Conservation (phyloP, 148 eudicot species). For the Mesembryanthemum crystallinum region DNA sequence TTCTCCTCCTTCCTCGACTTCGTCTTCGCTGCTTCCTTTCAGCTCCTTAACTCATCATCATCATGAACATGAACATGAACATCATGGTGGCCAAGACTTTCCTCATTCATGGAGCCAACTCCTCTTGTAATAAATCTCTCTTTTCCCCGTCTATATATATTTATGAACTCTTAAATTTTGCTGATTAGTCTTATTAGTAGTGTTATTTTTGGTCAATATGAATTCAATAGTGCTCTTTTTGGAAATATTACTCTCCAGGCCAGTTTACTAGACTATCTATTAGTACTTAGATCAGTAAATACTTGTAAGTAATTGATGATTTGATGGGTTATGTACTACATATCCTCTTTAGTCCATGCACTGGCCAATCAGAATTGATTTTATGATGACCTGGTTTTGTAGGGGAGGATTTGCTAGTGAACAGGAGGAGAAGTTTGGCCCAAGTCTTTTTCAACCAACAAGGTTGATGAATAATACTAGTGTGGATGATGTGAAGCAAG, state of each 20-base stretch:
- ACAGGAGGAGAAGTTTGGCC: conserved; percentile 28
- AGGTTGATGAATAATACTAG: conserved; percentile 15
- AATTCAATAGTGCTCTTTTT: no score
- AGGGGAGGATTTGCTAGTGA: conserved; percentile 37
- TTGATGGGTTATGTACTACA: no score
- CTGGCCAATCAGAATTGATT: no score
- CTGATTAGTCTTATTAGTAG: not conserved
- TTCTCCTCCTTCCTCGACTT: conserved; percentile 31
- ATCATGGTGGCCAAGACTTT: conserved; percentile 44
- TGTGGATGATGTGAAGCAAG: conserved; percentile 24
- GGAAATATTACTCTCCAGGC: no score
- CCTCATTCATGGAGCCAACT: conserved; percentile 85
- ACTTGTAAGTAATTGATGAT: no score
- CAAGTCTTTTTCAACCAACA: conserved; percentile 22
- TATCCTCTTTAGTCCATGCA: no score
- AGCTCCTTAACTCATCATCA: conserved; percentile 34
- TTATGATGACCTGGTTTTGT: not conserved
- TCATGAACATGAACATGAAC: no score
- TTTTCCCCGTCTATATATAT: not conserved
- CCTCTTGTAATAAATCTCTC: conserved; percentile 44
- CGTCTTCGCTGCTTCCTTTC: conserved; percentile 39
- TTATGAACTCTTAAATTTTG: not conserved
- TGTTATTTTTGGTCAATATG: not conserved
- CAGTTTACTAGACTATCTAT: no score
- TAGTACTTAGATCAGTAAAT: no score